Conservation (phyloP, 202 grass and related monocot genomes). For the Eragrostis tef region DNA sequence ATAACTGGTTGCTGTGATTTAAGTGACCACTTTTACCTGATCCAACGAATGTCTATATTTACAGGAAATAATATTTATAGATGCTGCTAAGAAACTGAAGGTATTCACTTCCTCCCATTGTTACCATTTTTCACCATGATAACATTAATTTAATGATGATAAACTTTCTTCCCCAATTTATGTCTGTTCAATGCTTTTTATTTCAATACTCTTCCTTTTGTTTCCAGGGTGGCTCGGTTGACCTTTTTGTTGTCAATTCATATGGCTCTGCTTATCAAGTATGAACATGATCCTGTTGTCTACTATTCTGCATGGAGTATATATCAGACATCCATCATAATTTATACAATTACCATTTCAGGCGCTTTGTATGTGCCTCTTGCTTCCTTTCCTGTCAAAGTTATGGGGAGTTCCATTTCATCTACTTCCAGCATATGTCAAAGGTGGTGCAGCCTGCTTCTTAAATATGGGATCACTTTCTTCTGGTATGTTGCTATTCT, state of each 20-base stretch:
- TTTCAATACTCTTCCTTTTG: constrained; percentile 24
- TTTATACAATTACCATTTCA: constrained; percentile 49
- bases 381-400: constrained; percentile 91
- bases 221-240: constrained; percentile 87
- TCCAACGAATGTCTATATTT: constrained; percentile 50
- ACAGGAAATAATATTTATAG: constrained; percentile 93
- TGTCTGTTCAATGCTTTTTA: constrained; percentile 19
- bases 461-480: constrained; percentile 91
- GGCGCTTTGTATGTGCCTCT: constrained; percentile 89
- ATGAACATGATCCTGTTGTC: constrained; percentile 32
- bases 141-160: constrained; percentile 4
- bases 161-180: not conserved
- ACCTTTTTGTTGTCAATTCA: constrained; percentile 97
- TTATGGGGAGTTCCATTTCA: constrained; percentile 95
- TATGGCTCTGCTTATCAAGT: constrained; percentile 96
- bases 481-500: constrained; percentile 56
- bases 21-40: constrained; percentile 43
- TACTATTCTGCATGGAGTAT: constrained; percentile 38
- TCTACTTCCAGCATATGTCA: constrained; percentile 82
- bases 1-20: constrained; percentile 21
- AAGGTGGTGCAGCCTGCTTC: constrained; percentile 88
- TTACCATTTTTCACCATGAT: constrained; percentile 17
- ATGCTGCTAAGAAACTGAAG: constrained; percentile 94
- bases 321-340: constrained; percentile 28
- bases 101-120: constrained; percentile 53